Conservation (phyloP, 371 early-diverging fungal species). For the Rhizopus delemar region DNA sequence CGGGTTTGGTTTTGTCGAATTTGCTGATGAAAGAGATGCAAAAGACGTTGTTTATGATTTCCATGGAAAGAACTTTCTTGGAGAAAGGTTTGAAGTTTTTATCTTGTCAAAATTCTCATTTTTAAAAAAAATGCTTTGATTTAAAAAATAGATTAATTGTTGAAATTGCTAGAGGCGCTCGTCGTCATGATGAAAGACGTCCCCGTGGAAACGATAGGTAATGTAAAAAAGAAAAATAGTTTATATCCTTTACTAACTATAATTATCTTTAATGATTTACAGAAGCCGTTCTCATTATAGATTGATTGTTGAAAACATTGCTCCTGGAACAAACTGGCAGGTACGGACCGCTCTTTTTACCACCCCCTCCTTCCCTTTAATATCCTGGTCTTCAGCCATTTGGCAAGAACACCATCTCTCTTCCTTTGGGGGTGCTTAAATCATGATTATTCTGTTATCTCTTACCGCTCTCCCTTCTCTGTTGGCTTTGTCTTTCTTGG, state of each 20-base stretch:
- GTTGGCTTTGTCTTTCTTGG: conserved; percentile 19
- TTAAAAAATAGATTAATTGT: conserved; percentile 62
- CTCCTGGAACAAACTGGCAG: conserved; percentile 80
- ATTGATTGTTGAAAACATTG: conserved; percentile 70
- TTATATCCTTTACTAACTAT: conserved; percentile 1
- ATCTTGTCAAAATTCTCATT: conserved; percentile 5
- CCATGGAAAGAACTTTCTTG: conserved; percentile 71
- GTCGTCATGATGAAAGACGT: conserved; percentile 55
- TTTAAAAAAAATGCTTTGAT: neutral
- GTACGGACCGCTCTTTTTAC: conserved; percentile 52
- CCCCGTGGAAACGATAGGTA: conserved; percentile 40
- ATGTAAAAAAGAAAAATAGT: conserved; percentile 9
- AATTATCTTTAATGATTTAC: conserved; percentile 16
- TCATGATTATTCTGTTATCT: conserved; percentile 12
- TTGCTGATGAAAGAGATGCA: conserved; percentile 71
- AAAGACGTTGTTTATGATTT: conserved; percentile 74
- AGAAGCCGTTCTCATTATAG: conserved; percentile 62
- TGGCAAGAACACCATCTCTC: conserved; percentile 11
- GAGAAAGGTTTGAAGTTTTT: conserved; percentile 58
- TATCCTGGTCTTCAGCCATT: conserved; percentile 21
- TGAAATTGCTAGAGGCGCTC: conserved; percentile 72
- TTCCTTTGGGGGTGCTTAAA: conserved; percentile 8
- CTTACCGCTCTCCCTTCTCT: conserved; percentile 21
- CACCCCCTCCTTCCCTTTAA: conserved; percentile 16
- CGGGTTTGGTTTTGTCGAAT: conserved; percentile 83